These are phyloP conservation scores for Breynia disticha DNA, from an alignment of 441 rosid species.

Conservation along the genomic window DNA sequence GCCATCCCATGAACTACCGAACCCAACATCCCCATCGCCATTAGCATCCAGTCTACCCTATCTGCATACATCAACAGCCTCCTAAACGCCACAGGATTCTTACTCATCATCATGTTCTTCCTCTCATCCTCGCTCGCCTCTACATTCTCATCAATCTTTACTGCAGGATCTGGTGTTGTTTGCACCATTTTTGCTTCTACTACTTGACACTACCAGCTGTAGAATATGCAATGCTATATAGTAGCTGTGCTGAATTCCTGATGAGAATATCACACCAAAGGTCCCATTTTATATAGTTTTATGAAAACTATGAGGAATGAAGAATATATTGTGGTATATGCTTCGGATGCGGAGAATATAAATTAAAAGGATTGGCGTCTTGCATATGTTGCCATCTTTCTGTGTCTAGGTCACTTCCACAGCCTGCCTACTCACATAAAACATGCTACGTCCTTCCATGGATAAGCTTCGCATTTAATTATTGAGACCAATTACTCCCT, in stretches of 20 bases:
- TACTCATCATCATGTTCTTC: slow-evolving; percentile 2
- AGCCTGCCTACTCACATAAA: too few relatives aligned
- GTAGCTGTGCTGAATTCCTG: background rate
- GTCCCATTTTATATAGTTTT: background rate
- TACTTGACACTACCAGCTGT: too few relatives aligned
- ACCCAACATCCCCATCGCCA: slow-evolving; percentile 49
- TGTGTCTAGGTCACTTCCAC: too few relatives aligned
- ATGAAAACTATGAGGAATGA: background rate
- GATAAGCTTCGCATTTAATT: too few relatives aligned
- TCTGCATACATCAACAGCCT: slow-evolving; percentile 51
- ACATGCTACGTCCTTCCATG: too few relatives aligned
- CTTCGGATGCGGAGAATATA: background rate
- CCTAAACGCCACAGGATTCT: slow-evolving; percentile 23
- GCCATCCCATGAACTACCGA: slow-evolving; percentile 55
- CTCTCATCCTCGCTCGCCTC: background rate
- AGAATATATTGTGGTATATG: slow-evolving; percentile 10
- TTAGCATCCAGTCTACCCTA: slow-evolving; percentile 37
- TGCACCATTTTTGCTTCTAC: slow-evolving; percentile 3
- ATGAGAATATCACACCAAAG: background rate
- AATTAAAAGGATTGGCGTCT: too few relatives aligned
- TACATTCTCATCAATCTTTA: background rate
- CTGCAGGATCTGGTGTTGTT: background rate
- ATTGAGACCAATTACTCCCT: too few relatives aligned
- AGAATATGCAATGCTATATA: background rate
- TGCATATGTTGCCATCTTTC: too few relatives aligned